A percentile compares a stretch with the other conserved stretches of the same genome.
Evolutionary conservation across 805 yeast genomes (phyloP).

Genomic region (Dipodascus albidus): DNA sequence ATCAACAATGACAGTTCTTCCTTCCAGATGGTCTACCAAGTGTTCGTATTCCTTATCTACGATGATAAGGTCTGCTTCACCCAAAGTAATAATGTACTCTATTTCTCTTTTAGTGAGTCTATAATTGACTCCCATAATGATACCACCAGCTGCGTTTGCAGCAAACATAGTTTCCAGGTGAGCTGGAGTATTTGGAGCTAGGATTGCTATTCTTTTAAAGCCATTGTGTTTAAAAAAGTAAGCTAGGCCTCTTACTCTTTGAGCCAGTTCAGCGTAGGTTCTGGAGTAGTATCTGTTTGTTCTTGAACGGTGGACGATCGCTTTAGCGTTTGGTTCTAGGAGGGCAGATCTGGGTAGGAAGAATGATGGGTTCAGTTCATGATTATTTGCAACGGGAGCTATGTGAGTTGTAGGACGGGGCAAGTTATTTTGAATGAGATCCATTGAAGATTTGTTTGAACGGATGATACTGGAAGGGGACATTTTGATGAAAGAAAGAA

Average conservation of each 20-base stretch:
- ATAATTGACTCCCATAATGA: conserved; percentile 26
- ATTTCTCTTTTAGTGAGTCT: conserved; percentile 22
- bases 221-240: conserved; percentile 18
- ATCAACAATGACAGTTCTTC: conserved; percentile 3
- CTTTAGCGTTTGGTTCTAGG: conserved; percentile 25
- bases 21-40: conserved; percentile 8
- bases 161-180: conserved; percentile 26
- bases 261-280: conserved; percentile 20
- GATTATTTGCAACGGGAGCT: conserved; percentile 12
- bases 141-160: conserved; percentile 24
- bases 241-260: conserved; percentile 22
- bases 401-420: background rate
- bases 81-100: conserved; percentile 20
- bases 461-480: too few species aligned
- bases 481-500: too few species aligned
- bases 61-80: conserved; percentile 21
- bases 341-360: conserved; percentile 26
- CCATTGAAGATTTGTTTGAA: background rate
- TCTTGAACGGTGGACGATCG: conserved; percentile 22
- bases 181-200: conserved; percentile 27
- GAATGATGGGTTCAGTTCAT: conserved; percentile 25
- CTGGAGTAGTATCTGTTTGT: conserved; percentile 12
- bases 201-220: conserved; percentile 20
- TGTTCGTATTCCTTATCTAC: conserved; percentile 20
- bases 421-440: too few species aligned